Evolutionary conservation across 768 basidiomycete genomes (phyloP), one percentile per base, ranked within the genome.

Genomic region (Amanita fuliginea): DNA sequence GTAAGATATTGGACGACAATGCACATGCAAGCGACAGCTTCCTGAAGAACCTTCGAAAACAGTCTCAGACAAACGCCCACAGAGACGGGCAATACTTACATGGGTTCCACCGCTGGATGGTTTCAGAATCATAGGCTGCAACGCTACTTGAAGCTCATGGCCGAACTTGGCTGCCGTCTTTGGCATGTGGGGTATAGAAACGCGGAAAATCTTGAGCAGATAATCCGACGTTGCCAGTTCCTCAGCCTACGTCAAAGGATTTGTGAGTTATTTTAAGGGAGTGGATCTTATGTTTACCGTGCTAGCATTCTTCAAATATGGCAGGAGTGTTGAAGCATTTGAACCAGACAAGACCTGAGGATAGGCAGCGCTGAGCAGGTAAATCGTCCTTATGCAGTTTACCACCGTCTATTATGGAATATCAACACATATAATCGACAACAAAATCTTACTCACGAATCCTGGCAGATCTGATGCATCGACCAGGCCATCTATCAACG

Each of bases 101-200:
- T 76, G 70, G 7, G 86, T 68, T 21, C 84, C 83, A 2, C 75
- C 66, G 34, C 74, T 72, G 0, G 83, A 78, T 3, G 91, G 92
- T 58, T 88, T 91, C 57, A 89, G 74, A 36, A 99, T 84, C 93
- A 98, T 93, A 0, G 89, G 87, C 55, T 95, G 80, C 9, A 98
- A 70, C 6, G 80, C 74, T 4, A 71, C 62, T 56, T 95, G 92
- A 14, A 99, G 71, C 46, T 94, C 89, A 34, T 81, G 76, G 0
- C 87, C 92, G 60, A 98, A 97, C 56, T 86, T 92, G 10, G 77
- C 74, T 0, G 90, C 85, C 0, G 90, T 91, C 66, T 86, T 88
- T 0, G 93, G 91, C 83, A 95, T 86, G 54, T 82, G 75, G 2
- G 90, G 89, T 28, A 97, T 82, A 2, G 83, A 83, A 14, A 76